A percentile compares a stretch with the other conserved stretches of the same genome.
These are phyloP conservation scores for Hymenoscyphus scutula DNA, from an alignment of 2,329 filamentous ascomycete genomes.

Conservation along the genomic window DNA sequence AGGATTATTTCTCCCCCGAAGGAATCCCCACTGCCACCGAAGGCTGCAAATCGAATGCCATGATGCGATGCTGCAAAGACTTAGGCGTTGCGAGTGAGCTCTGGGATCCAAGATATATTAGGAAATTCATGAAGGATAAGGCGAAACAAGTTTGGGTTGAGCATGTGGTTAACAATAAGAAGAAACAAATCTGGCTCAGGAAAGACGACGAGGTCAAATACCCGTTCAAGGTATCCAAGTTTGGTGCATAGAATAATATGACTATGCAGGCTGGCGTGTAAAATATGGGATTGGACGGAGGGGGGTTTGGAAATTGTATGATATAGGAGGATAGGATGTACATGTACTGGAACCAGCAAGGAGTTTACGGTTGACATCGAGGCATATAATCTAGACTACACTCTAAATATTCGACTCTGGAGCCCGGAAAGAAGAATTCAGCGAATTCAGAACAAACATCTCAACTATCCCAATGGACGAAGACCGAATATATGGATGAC, in stretches of 20 bases:
- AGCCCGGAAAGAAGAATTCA: not conserved
- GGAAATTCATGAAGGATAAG: slow-evolving; percentile 72
- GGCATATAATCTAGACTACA: not conserved
- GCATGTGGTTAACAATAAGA: slow-evolving; percentile 82
- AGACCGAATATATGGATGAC: too few relatives aligned
- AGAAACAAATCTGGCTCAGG: slow-evolving; percentile 79
- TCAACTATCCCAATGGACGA: not conserved
- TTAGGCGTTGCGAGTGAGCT: slow-evolving; percentile 90
- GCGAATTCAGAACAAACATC: not conserved
- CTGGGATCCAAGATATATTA: slow-evolving; percentile 92
- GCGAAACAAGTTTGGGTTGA: slow-evolving; percentile 86
- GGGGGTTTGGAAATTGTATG: not conserved
- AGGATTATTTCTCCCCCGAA: slow-evolving; percentile 87
- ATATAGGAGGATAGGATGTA: slow-evolving; percentile 1
- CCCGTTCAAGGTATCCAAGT: slow-evolving; percentile 52
- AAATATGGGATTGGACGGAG: not conserved
- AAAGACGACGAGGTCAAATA: slow-evolving; percentile 75
- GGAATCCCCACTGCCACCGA: slow-evolving; percentile 92
- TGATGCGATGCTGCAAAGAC: slow-evolving; percentile 99
- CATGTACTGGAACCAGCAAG: not conserved
- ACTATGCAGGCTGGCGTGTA: not conserved
- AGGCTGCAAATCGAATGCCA: slow-evolving; percentile 94
- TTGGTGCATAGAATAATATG: slow-evolving; percentile 25
- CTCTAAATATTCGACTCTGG: not conserved
- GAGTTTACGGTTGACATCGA: not conserved